A percentile compares a stretch with the other conserved stretches of the same genome.
Evolutionary conservation across 768 basidiomycete genomes (phyloP).

Genomic region (Tulasnella sp.): DNA sequence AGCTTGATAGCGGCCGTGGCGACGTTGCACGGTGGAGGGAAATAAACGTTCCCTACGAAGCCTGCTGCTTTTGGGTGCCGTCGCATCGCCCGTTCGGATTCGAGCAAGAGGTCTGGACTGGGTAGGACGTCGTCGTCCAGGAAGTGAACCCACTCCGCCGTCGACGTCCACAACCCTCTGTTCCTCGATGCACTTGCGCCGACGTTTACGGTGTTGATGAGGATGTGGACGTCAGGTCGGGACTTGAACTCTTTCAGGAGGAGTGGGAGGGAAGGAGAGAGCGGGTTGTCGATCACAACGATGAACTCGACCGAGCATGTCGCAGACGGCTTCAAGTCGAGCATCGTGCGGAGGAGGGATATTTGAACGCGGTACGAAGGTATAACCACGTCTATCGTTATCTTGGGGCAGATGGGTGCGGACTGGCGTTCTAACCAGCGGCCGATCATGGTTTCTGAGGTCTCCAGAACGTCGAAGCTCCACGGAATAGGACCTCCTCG

Average conservation of each 20-base stretch:
- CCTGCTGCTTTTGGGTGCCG: slow-evolving; percentile 37
- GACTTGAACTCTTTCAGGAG: slow-evolving; percentile 32
- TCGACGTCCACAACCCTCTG: slow-evolving; percentile 40
- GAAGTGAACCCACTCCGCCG: slow-evolving; percentile 48
- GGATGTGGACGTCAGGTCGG: slow-evolving; percentile 43
- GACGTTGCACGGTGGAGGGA: slow-evolving; percentile 37
- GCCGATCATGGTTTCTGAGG: slow-evolving; percentile 29
- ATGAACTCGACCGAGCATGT: slow-evolving; percentile 44
- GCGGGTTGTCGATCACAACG: slow-evolving; percentile 47
- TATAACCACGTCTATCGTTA: slow-evolving; percentile 45
- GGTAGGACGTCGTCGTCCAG: slow-evolving; percentile 50
- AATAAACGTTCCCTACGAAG: slow-evolving; percentile 41
- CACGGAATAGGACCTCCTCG: slow-evolving; percentile 36
- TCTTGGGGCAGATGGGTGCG: slow-evolving; percentile 23
- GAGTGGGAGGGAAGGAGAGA: slow-evolving; percentile 29
- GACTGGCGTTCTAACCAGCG: slow-evolving; percentile 27
- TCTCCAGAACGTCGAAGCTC: slow-evolving; percentile 38
- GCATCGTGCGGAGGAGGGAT: slow-evolving; percentile 32
- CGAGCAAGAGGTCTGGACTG: slow-evolving; percentile 30
- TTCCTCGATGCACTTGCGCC: slow-evolving; percentile 48
- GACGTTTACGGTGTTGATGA: slow-evolving; percentile 35
- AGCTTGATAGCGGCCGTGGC: slow-evolving; percentile 46
- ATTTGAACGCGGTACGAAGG: slow-evolving; percentile 48
- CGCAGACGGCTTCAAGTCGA: slow-evolving; percentile 32
- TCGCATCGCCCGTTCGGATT: slow-evolving; percentile 39